phyloP scores from a whole-genome alignment of 139 green algal genomes.

The Micromonas commoda region DNA sequence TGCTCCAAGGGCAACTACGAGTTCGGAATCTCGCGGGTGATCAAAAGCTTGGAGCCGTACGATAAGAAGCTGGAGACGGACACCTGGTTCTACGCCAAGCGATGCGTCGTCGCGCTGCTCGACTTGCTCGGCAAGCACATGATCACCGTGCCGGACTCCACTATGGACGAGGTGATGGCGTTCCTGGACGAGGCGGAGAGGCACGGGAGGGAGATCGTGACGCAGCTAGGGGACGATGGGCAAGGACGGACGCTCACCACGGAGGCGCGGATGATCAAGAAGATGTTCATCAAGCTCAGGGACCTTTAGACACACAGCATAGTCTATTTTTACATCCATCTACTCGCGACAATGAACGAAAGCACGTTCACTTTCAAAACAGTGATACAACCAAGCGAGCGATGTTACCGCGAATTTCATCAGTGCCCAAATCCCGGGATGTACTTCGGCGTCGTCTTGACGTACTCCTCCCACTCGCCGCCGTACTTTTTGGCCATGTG shows the following conservation, averaged over 20 bases:
- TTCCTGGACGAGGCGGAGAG: constrained; percentile 56
- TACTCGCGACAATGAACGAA: no score
- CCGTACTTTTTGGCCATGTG: no score
- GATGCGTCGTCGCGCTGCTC: constrained; percentile 71
- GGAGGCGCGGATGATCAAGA: constrained; percentile 35
- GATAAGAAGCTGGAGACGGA: constrained; percentile 69
- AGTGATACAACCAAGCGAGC: no score
- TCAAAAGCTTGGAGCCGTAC: constrained; percentile 78
- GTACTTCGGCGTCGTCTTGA: no score
- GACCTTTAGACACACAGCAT: no score
- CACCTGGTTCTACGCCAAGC: constrained; percentile 60
- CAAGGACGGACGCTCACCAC: constrained; percentile 26
- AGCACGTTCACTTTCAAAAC: no score
- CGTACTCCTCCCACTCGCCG: no score
- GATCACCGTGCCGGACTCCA: constrained; percentile 62
- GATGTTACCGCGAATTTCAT: no score
- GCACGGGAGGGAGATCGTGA: constrained; percentile 33
- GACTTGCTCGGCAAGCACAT: constrained; percentile 84
- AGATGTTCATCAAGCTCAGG: constrained; percentile 35
- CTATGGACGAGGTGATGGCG: constrained; percentile 57
- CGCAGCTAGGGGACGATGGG: neutral
- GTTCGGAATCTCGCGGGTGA: constrained; percentile 80
- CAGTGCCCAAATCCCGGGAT: no score
- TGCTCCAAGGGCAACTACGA: constrained; percentile 81
- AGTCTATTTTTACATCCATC: no score